phyloP scores from a whole-genome alignment of 805 yeast species.

The Metschnikowia koreensis region DNA sequence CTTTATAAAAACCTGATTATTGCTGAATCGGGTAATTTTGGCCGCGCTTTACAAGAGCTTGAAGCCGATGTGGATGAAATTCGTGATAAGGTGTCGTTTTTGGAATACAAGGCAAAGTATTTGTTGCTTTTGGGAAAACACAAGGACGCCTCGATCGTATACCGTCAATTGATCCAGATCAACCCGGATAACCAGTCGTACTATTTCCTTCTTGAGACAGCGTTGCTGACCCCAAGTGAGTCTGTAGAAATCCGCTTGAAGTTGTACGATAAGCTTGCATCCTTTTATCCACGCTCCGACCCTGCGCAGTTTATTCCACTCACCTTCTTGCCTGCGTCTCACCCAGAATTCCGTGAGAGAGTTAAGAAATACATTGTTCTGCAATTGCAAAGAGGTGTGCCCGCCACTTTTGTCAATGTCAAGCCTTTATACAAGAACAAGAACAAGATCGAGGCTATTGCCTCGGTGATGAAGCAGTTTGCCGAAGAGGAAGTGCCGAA shows the following conservation, averaged over 20 bases:
- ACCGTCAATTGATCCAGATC: slow-evolving; percentile 70
- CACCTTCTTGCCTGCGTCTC: slow-evolving; percentile 59
- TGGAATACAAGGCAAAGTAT: slow-evolving; percentile 68
- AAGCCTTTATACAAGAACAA: slow-evolving; percentile 68
- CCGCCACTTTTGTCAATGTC: slow-evolving; percentile 83
- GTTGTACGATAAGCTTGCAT: slow-evolving; percentile 62
- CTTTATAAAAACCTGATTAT: slow-evolving; percentile 71
- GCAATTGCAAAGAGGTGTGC: slow-evolving; percentile 78
- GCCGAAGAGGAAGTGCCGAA: slow-evolving; percentile 28
- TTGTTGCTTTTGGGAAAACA: slow-evolving; percentile 53
- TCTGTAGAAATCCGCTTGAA: slow-evolving; percentile 50
- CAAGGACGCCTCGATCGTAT: slow-evolving; percentile 65
- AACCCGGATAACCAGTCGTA: slow-evolving; percentile 79
- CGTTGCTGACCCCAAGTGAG: slow-evolving; percentile 51
- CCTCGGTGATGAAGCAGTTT: slow-evolving; percentile 53
- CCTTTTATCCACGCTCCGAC: slow-evolving; percentile 80
- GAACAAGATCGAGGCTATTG: slow-evolving; percentile 43
- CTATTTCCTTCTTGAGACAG: slow-evolving; percentile 62
- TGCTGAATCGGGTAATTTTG: slow-evolving; percentile 58
- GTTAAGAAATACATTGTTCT: slow-evolving; percentile 54
- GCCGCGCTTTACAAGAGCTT: slow-evolving; percentile 61
- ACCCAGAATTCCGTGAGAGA: slow-evolving; percentile 45
- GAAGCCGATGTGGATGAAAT: slow-evolving; percentile 48
- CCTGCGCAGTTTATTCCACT: slow-evolving; percentile 78
- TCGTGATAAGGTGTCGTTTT: slow-evolving; percentile 55